These are phyloP conservation scores for Citrus inodora DNA, from an alignment of 345 rosid species.

Conservation along the genomic window DNA sequence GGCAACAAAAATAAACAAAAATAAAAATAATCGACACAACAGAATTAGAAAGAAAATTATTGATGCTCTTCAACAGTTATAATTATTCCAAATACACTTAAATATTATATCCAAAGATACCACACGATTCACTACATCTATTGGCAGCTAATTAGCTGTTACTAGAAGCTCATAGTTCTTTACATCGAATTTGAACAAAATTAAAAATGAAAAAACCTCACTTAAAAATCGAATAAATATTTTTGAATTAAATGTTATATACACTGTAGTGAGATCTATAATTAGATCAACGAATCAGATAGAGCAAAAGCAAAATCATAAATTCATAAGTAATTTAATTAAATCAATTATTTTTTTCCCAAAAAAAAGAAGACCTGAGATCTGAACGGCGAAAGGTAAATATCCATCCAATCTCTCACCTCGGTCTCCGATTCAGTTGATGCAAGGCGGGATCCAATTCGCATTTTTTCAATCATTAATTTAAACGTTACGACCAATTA, in stretches of 20 bases:
- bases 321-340: neutral
- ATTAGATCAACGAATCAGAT: neutral
- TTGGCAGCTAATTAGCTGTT: no score
- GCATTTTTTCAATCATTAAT: slow-evolving; percentile 5
- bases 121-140: neutral
- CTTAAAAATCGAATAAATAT: neutral
- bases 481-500: slow-evolving; percentile 19
- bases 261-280: neutral
- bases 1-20: neutral
- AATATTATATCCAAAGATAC: neutral
- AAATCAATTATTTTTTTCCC: neutral
- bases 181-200: neutral
- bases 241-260: neutral
- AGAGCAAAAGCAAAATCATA: neutral
- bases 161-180: neutral
- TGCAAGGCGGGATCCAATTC: slow-evolving; percentile 90
- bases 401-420: slow-evolving; percentile 44
- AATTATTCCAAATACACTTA: neutral
- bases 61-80: neutral
- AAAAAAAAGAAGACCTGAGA: slow-evolving; percentile 32
- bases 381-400: slow-evolving; percentile 25
- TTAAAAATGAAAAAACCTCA: neutral
- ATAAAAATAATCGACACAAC: neutral
- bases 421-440: slow-evolving; percentile 97
- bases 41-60: neutral